These are phyloP conservation scores for Gymnopilus junonius DNA, from an alignment of 768 basidiomycete genomes.

Conservation along the genomic window DNA sequence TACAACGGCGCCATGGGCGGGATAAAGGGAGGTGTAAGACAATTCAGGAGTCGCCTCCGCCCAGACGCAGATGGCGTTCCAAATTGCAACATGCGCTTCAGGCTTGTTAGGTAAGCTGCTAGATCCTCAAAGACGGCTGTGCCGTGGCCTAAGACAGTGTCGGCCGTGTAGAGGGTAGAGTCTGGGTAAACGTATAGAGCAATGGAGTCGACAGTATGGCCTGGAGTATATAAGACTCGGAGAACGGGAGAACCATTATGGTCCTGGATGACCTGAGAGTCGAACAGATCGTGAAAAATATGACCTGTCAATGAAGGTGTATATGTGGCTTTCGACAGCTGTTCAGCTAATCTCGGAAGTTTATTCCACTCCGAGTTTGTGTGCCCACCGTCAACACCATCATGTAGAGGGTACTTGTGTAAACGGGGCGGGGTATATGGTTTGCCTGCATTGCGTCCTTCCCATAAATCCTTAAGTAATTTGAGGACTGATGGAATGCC, in stretches of 20 bases:
- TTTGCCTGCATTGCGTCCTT: conserved; percentile 43
- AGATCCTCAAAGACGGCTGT: conserved; percentile 91
- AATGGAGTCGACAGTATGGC: conserved; percentile 89
- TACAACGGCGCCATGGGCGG: conserved; percentile 87
- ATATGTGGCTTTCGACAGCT: conserved; percentile 49
- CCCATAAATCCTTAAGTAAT: conserved; percentile 70
- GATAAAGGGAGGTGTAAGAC: conserved; percentile 65
- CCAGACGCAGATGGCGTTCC: conserved; percentile 23
- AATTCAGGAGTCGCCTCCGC: conserved; percentile 14
- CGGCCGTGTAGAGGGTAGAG: conserved; percentile 83
- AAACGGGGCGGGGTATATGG: conserved; percentile 71
- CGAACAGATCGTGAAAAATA: conserved; percentile 54
- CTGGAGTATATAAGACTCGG: conserved; percentile 82
- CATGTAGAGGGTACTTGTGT: conserved; percentile 68
- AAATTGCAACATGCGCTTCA: conserved; percentile 61
- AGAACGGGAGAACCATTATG: conserved; percentile 41
- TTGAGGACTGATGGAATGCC: conserved; percentile 74
- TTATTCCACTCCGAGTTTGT: conserved; percentile 32
- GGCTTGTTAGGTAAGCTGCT: conserved; percentile 64
- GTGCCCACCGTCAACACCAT: conserved; percentile 17
- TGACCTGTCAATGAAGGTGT: conserved; percentile 45
- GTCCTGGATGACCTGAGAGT: conserved; percentile 55
- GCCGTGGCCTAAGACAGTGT: conserved; percentile 90
- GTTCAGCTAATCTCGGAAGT: conserved; percentile 44
- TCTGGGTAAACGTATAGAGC: conserved; percentile 73